Base-by-base conservation (phyloP, 1,284 basidiomycete genomes). In the Spongiforma sp. region DNA sequence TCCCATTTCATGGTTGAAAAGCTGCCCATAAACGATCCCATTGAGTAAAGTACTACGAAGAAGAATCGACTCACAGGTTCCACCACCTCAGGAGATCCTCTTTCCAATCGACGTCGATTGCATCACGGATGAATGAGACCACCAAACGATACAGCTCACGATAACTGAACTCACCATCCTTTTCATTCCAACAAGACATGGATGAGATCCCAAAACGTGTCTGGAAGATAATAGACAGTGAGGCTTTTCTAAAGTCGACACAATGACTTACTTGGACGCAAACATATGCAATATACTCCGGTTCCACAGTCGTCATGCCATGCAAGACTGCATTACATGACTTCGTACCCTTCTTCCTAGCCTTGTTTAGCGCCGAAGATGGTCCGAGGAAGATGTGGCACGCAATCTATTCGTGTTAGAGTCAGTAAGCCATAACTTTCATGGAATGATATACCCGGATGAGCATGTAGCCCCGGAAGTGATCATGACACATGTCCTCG, bases 301-400 rank as follows among this genome's bases (percentile, higher is more conserved):
- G 36, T 53, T 62, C 46, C 1, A 64, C 54, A 5, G 24, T 64
- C 6, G 46, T 64, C 60, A 64, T 62, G 9, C 57, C 15, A 30
- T 64, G 55, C 9, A 64, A n/a, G 4, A 30, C 15, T 1, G 54
- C 37, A 21, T 62, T 64, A 14, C 59, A 64, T 26, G 41, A 48
- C 24, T 37, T 17, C 19, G 59, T 37, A 15, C 34, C 32, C n/a
- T 10, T 24, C n/a, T 32, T 34, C 26, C 9, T 7, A 12, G 54
- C n/a, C 2, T 30, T 5, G 3, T n/a, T 46, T 14, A 57, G 19
- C 5, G 62, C 60, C 10, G 28, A 21, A 4, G 43, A 28, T 3
- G 60, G 62, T 15, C 62, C 56, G 26, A 57, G 6, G 10, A 64
- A 64, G 9, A 64, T 64, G 30, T 64, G 55, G 1, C 19, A 24